Conservation (phyloP, 495 filamentous ascomycete genomes). For the Astrothelium subdiscretum region DNA sequence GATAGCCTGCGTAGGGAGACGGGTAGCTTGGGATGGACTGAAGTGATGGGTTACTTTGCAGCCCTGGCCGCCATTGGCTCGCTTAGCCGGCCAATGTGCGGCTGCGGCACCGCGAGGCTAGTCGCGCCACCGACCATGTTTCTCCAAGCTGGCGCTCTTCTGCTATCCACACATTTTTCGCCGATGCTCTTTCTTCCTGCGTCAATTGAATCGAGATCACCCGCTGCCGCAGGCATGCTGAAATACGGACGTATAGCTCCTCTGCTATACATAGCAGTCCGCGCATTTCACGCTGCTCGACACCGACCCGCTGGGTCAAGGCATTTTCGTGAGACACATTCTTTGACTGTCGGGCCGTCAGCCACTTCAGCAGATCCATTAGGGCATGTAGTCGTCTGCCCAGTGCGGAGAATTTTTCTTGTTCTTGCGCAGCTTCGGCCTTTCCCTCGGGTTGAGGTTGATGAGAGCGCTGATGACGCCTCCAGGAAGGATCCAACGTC, state of each 20-base stretch:
- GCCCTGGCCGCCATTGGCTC: background rate
- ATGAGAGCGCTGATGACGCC: background rate
- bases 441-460: background rate
- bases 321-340: background rate
- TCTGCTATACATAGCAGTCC: background rate
- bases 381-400: background rate
- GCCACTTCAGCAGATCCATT: constrained; percentile 1
- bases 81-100: background rate
- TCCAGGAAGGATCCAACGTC: background rate
- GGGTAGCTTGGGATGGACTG: background rate
- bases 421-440: background rate
- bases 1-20: background rate
- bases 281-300: background rate
- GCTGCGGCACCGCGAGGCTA: background rate
- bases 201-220: background rate
- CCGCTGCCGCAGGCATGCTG: background rate
- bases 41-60: constrained; percentile 4
- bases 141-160: background rate
- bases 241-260: background rate
- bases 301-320: background rate
- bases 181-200: background rate
- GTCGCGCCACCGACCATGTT: background rate
- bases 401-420: background rate
- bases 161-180: background rate
- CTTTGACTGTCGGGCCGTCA: background rate